Evolutionary conservation across 2,329 filamentous ascomycete species (phyloP).

Genomic region (Aspergillus sp.): DNA sequence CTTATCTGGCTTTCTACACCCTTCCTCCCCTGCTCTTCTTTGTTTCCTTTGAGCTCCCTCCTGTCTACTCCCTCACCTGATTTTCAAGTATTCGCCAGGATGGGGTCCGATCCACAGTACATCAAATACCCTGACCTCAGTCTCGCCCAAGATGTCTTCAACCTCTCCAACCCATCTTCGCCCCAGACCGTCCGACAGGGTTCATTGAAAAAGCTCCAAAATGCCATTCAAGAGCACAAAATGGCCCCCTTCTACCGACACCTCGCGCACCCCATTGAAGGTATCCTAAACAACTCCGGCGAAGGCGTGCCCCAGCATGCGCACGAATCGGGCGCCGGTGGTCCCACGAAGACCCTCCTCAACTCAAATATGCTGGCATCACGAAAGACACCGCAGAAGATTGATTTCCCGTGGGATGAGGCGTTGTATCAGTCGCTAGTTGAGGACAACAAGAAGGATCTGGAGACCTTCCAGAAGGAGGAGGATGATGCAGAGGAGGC

Average conservation of each 20-base stretch:
- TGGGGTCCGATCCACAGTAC: slow-evolving; percentile 57
- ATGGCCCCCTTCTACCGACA: slow-evolving; percentile 61
- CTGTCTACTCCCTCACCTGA: slow-evolving; percentile 4
- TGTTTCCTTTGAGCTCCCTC: slow-evolving; percentile 2
- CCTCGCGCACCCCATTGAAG: slow-evolving; percentile 59
- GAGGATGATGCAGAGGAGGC: slow-evolving; percentile 92
- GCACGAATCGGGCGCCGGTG: slow-evolving; percentile 5
- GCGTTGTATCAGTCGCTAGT: slow-evolving; percentile 68
- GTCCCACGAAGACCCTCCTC: slow-evolving; percentile 42
- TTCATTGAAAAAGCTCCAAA: slow-evolving; percentile 53
- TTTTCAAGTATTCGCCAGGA: slow-evolving; percentile 33
- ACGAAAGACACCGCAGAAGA: slow-evolving; percentile 54
- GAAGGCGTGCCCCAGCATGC: slow-evolving; percentile 50
- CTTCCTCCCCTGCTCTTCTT: not conserved
- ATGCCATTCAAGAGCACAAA: slow-evolving; percentile 56
- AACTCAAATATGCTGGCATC: slow-evolving; percentile 67
- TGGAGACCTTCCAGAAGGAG: slow-evolving; percentile 71
- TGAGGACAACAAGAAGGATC: slow-evolving; percentile 68
- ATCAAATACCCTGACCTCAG: slow-evolving; percentile 56
- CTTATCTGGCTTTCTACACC: slow-evolving; percentile 8
- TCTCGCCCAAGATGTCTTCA: slow-evolving; percentile 60
- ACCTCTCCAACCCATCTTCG: slow-evolving; percentile 54
- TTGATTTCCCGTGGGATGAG: slow-evolving; percentile 85
- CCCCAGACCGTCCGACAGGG: slow-evolving; percentile 45
- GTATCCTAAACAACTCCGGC: slow-evolving; percentile 68